A percentile compares a stretch with the other conserved stretches of the same genome.
These are phyloP conservation scores for Debaryomyces coudertii DNA, from an alignment of 1,139 yeast genomes.

Conservation along the genomic window DNA sequence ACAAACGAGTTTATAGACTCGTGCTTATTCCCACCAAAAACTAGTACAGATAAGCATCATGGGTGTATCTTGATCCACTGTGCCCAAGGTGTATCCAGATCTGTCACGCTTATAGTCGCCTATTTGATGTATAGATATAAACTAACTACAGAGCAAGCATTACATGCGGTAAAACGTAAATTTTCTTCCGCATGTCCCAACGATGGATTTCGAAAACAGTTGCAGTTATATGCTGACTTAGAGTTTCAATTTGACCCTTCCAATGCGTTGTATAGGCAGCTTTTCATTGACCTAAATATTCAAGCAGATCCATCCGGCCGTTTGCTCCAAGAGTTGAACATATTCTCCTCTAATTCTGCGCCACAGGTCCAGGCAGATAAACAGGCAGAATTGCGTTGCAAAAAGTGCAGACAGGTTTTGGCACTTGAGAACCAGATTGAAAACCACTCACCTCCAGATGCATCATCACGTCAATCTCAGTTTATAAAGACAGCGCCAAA, in stretches of 20 bases:
- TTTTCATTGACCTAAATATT: conserved; percentile 28
- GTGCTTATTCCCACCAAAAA: conserved; percentile 49
- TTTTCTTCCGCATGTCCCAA: conserved; percentile 71
- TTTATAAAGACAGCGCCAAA: conserved; percentile 65
- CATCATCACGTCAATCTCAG: conserved; percentile 61
- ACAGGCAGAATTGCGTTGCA: conserved; percentile 59
- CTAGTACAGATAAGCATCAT: conserved; percentile 42
- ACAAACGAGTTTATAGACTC: conserved; percentile 68
- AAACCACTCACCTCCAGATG: conserved; percentile 61
- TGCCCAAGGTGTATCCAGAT: conserved; percentile 87
- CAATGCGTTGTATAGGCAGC: conserved; percentile 30
- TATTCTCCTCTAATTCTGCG: conserved; percentile 9
- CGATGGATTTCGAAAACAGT: conserved; percentile 72
- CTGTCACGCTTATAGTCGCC: conserved; percentile 72
- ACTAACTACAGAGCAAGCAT: conserved; percentile 59
- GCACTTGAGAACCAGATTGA: conserved; percentile 55
- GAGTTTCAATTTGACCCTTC: conserved; percentile 29
- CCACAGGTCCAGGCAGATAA: conserved; percentile 4
- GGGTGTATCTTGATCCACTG: conserved; percentile 64
- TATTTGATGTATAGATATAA: conserved; percentile 77
- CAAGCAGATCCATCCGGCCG: conserved; percentile 34
- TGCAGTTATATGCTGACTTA: conserved; percentile 56
- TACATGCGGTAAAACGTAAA: conserved; percentile 70
- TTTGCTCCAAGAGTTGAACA: conserved; percentile 20
- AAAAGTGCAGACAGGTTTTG: conserved; percentile 64